These are phyloP conservation scores for Asterophora lycoperdoides DNA, from an alignment of 768 basidiomycete species.

Conservation along the genomic window DNA sequence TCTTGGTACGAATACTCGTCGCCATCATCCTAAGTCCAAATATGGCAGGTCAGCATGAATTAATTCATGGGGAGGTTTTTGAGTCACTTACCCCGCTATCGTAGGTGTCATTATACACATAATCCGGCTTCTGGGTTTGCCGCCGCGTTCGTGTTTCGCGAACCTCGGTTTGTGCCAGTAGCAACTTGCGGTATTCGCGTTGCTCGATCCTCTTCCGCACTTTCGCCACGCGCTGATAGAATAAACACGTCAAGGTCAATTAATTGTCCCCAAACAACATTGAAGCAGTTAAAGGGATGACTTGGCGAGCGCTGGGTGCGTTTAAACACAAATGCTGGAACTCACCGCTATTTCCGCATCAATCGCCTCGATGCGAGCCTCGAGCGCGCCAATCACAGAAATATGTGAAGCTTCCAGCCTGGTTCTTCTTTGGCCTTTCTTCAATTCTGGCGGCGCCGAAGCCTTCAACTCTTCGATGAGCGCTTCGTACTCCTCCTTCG, in stretches of 20 bases:
- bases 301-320: background rate
- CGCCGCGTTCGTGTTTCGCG: slow-evolving; percentile 77
- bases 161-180: slow-evolving; percentile 72
- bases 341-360: slow-evolving; percentile 71
- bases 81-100: slow-evolving; percentile 57
- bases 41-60: slow-evolving; percentile 25
- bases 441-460: slow-evolving; percentile 39
- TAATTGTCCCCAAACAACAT: slow-evolving; percentile 3
- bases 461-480: slow-evolving; percentile 59
- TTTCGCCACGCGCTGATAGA: slow-evolving; percentile 62
- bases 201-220: slow-evolving; percentile 69
- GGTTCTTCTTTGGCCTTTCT: slow-evolving; percentile 44
- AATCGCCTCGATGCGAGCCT: slow-evolving; percentile 59
- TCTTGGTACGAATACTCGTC: slow-evolving; percentile 67
- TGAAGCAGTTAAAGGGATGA: slow-evolving; percentile 2
- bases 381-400: slow-evolving; percentile 55
- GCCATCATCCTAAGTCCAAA: slow-evolving; percentile 47
- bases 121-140: slow-evolving; percentile 70
- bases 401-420: slow-evolving; percentile 62
- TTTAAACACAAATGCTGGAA: slow-evolving; percentile 19
- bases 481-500: slow-evolving; percentile 67
- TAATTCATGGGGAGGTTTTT: slow-evolving; percentile 12
- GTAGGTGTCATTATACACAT: slow-evolving; percentile 66
- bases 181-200: slow-evolving; percentile 57
- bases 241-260: slow-evolving; percentile 7